phyloP scores from a whole-genome alignment of 1,284 basidiomycete genomes.

The Malassezia brasiliensis region DNA sequence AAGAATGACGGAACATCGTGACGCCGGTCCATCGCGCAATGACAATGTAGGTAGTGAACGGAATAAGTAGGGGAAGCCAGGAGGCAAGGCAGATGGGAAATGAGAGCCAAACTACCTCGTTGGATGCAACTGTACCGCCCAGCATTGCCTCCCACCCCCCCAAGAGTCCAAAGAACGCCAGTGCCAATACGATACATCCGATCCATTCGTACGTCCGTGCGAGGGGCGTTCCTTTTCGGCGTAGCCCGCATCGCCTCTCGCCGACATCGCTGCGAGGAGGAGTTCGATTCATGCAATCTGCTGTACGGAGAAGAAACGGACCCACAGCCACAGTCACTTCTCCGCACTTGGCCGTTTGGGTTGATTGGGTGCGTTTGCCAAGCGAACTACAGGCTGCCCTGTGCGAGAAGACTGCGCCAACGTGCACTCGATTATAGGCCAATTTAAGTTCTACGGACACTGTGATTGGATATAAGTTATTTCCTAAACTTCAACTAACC shows the following conservation, averaged over 20 bases:
- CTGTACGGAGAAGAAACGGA: background rate
- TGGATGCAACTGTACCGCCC: background rate
- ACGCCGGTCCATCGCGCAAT: slow-evolving; percentile 40
- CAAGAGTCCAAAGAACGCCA: background rate
- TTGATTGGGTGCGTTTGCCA: no score
- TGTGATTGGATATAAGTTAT: no score
- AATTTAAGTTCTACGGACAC: no score
- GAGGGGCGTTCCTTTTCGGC: background rate
- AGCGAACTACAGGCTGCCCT: no score
- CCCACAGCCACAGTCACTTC: background rate
- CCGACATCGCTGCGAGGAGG: background rate
- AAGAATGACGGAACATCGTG: slow-evolving; percentile 11
- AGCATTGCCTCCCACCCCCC: slow-evolving; percentile 3
- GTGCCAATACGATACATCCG: background rate
- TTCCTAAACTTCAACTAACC: no score
- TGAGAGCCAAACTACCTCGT: background rate
- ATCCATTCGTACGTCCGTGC: no score
- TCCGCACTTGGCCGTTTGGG: no score
- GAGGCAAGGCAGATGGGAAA: slow-evolving; percentile 18
- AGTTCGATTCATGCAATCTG: background rate
- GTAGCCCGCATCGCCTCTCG: no score
- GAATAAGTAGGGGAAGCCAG: slow-evolving; percentile 35
- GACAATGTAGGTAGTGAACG: slow-evolving; percentile 34
- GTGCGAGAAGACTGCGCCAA: no score
- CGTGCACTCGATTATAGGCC: no score